Conservation (phyloP, 1,284 basidiomycete genomes). For the Sanghuangporus baumii region DNA sequence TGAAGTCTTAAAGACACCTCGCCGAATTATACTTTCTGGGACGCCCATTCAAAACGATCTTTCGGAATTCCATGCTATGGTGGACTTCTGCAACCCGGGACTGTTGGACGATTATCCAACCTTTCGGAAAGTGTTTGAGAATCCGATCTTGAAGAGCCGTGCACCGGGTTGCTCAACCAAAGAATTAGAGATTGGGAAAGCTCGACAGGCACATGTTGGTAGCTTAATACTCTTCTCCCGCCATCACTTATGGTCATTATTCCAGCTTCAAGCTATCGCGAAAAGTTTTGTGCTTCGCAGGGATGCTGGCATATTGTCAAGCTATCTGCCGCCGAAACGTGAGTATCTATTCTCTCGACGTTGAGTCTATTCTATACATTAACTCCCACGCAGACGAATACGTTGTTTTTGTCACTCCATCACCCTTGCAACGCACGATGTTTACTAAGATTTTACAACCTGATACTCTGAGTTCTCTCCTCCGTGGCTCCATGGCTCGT, state of each 20-base stretch:
- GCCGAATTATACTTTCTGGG: slow-evolving; percentile 87
- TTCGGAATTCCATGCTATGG: slow-evolving; percentile 95
- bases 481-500: slow-evolving; percentile 66
- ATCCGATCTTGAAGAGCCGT: slow-evolving; percentile 84
- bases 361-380: neutral
- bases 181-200: slow-evolving; percentile 72
- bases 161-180: slow-evolving; percentile 69
- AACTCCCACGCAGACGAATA: slow-evolving; percentile 72
- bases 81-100: slow-evolving; percentile 92
- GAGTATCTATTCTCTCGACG: slow-evolving; percentile 27
- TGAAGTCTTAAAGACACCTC: slow-evolving; percentile 66
- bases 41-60: slow-evolving; percentile 98
- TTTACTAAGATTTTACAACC: slow-evolving; percentile 73
- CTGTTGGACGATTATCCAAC: slow-evolving; percentile 76
- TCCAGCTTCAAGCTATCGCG: slow-evolving; percentile 70
- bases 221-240: neutral
- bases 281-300: slow-evolving; percentile 88
- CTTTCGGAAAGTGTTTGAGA: slow-evolving; percentile 82
- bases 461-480: slow-evolving; percentile 58
- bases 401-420: slow-evolving; percentile 86
- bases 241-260: neutral
- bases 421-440: slow-evolving; percentile 74
- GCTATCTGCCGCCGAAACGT: slow-evolving; percentile 91
- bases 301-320: slow-evolving; percentile 75
- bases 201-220: slow-evolving; percentile 63